Percentiles rank a stretch among this genome's conserved stretches.
phyloP scores from a whole-genome alignment of 2,329 filamentous ascomycete genomes.

The Cadophora gregata region DNA sequence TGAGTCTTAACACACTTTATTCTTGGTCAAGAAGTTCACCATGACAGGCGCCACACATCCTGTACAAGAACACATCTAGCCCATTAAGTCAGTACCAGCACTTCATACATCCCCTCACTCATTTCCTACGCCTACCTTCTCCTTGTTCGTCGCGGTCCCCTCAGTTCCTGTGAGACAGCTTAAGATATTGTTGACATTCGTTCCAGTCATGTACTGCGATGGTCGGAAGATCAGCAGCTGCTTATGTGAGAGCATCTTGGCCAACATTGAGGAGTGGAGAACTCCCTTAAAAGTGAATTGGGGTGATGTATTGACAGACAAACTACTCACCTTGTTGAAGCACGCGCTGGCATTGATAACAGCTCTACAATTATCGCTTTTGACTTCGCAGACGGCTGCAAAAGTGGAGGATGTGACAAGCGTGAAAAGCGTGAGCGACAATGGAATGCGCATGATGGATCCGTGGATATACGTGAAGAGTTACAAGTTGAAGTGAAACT shows the following conservation, averaged over 20 bases:
- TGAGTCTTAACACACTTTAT: slow-evolving; percentile 1
- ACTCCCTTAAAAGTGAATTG: no score
- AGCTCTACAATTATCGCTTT: slow-evolving; percentile 31
- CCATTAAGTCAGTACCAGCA: background rate
- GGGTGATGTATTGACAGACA: no score
- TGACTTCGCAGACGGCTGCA: slow-evolving; percentile 23
- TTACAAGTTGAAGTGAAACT: background rate
- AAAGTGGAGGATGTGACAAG: background rate
- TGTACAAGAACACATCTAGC: background rate
- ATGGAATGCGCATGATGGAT: slow-evolving; percentile 18
- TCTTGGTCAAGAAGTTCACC: slow-evolving; percentile 7
- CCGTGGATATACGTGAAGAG: background rate
- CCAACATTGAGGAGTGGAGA: no score
- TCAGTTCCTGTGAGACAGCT: slow-evolving; percentile 32
- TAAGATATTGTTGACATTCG: slow-evolving; percentile 26
- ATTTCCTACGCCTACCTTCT: slow-evolving; percentile 27
- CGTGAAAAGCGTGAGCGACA: slow-evolving; percentile 8
- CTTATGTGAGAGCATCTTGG: no score
- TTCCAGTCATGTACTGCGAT: slow-evolving; percentile 23
- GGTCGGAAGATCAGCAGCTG: no score
- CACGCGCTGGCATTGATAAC: slow-evolving; percentile 33
- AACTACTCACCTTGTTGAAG: no score
- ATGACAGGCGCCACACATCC: slow-evolving; percentile 3
- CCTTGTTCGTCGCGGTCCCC: slow-evolving; percentile 25
- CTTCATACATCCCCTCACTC: background rate